phyloP scores from a whole-genome alignment of 1,284 basidiomycete genomes.

The Trichosporon sp. region DNA sequence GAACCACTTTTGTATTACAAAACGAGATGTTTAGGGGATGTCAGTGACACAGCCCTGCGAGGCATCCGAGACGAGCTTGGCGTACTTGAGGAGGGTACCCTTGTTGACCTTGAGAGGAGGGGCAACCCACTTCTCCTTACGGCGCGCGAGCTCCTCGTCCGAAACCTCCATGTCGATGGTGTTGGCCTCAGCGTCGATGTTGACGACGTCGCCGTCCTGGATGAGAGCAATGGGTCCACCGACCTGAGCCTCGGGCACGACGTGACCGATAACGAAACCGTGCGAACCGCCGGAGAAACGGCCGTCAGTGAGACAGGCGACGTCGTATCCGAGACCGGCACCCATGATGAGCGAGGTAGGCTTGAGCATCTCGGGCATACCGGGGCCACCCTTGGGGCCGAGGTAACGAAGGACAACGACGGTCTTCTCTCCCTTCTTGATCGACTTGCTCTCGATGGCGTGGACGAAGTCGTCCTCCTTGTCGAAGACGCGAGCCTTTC shows the following conservation, averaged over 20 bases:
- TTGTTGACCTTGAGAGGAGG: constrained; percentile 77
- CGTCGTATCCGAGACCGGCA: constrained; percentile 82
- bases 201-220: constrained; percentile 80
- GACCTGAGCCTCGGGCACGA: constrained; percentile 73
- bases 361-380: constrained; percentile 79
- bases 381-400: constrained; percentile 88
- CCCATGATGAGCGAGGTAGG: constrained; percentile 90
- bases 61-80: constrained; percentile 74
- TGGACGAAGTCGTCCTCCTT: constrained; percentile 79
- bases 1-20: constrained; percentile 2
- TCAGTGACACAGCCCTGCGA: constrained; percentile 48
- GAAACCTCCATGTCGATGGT: constrained; percentile 76
- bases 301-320: constrained; percentile 92
- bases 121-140: constrained; percentile 71
- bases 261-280: constrained; percentile 54
- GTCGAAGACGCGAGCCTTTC: constrained; percentile 54
- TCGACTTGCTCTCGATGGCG: constrained; percentile 73
- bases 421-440: constrained; percentile 70
- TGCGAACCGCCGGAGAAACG: constrained; percentile 79
- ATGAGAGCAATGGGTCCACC: constrained; percentile 95
- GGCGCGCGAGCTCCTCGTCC: constrained; percentile 68
- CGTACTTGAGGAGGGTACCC: constrained; percentile 84
- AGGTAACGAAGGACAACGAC: constrained; percentile 91
- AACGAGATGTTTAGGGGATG: neutral
- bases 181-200: constrained; percentile 73